Conservation (phyloP, 1,284 basidiomycete species). For the Ustilago sp. region DNA sequence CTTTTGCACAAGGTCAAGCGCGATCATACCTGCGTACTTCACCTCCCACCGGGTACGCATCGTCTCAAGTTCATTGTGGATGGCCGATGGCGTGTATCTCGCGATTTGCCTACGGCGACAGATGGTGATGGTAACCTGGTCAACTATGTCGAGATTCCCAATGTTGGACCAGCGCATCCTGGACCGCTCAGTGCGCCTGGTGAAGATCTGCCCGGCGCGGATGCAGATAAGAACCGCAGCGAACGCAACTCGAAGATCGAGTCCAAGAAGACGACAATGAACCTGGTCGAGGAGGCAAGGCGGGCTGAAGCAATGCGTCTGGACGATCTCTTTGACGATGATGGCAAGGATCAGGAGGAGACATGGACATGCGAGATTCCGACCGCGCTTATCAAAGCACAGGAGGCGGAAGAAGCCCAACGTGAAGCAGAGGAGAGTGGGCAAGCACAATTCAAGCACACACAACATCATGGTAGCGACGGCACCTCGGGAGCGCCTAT, state of each 20-base stretch:
- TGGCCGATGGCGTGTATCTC: slow-evolving; percentile 81
- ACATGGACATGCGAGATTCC: slow-evolving; percentile 71
- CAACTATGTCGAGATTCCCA: slow-evolving; percentile 77
- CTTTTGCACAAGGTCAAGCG: slow-evolving; percentile 57
- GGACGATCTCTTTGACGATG: slow-evolving; percentile 64
- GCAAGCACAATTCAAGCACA: slow-evolving; percentile 9
- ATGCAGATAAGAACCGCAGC: slow-evolving; percentile 31
- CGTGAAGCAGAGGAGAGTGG: slow-evolving; percentile 48
- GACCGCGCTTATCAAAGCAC: slow-evolving; percentile 63
- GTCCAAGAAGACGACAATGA: slow-evolving; percentile 54
- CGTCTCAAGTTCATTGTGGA: slow-evolving; percentile 97
- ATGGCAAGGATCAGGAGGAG: slow-evolving; percentile 53
- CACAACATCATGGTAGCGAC: slow-evolving; percentile 27
- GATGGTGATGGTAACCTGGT: slow-evolving; percentile 95
- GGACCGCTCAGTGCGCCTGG: slow-evolving; percentile 63
- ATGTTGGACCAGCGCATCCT: slow-evolving; percentile 59
- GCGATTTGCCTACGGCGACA: slow-evolving; percentile 87
- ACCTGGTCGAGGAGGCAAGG: slow-evolving; percentile 55
- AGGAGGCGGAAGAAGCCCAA: slow-evolving; percentile 64
- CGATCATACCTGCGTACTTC: slow-evolving; percentile 62
- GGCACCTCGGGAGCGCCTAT: slow-evolving; percentile 23
- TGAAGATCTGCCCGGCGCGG: slow-evolving; percentile 50
- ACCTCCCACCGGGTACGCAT: slow-evolving; percentile 85
- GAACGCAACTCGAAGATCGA: slow-evolving; percentile 52
- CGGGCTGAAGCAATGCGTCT: slow-evolving; percentile 52